Conservation (phyloP, 371 early-diverging fungal species). For the Lichtheimia corymbifera region DNA sequence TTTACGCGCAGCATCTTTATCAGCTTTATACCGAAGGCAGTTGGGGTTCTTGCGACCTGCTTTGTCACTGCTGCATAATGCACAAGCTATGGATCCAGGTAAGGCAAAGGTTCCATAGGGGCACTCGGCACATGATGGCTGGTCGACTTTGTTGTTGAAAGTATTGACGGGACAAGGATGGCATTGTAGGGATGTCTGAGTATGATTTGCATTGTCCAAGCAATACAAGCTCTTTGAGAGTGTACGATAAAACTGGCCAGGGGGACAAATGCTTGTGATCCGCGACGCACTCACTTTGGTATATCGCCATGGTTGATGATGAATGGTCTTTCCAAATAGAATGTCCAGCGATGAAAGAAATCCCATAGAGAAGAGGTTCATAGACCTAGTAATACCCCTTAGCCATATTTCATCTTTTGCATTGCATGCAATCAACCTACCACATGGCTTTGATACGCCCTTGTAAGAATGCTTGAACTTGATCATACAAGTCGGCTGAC, state of each 20-base stretch:
- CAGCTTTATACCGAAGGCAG: constrained; percentile 16
- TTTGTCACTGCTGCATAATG: constrained; percentile 25
- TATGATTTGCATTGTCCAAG: constrained; percentile 13
- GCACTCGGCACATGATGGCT: constrained; percentile 34
- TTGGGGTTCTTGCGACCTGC: constrained; percentile 12
- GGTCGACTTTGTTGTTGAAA: constrained; percentile 24
- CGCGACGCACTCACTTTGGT: constrained; percentile 17
- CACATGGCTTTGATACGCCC: constrained; percentile 24
- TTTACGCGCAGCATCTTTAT: constrained; percentile 7
- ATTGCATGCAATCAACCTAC: constrained; percentile 10
- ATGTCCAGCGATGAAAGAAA: constrained; percentile 33
- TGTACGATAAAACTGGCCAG: constrained; percentile 24
- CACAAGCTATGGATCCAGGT: constrained; percentile 21
- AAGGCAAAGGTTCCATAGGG: constrained; percentile 19
- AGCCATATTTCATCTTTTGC: too few relatives aligned
- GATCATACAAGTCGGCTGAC: constrained; percentile 29
- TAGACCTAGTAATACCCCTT: constrained; percentile 16
- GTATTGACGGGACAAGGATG: constrained; percentile 35
- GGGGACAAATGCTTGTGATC: constrained; percentile 12
- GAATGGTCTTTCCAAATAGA: constrained; percentile 16
- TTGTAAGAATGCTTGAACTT: constrained; percentile 27
- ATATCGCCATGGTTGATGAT: constrained; percentile 25
- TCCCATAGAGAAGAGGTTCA: constrained; percentile 31
- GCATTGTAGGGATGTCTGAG: constrained; percentile 25
- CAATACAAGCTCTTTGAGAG: constrained; percentile 21